Evolutionary conservation across 495 filamentous ascomycete species (phyloP).

Genomic region (Haplographium delicatum): DNA sequence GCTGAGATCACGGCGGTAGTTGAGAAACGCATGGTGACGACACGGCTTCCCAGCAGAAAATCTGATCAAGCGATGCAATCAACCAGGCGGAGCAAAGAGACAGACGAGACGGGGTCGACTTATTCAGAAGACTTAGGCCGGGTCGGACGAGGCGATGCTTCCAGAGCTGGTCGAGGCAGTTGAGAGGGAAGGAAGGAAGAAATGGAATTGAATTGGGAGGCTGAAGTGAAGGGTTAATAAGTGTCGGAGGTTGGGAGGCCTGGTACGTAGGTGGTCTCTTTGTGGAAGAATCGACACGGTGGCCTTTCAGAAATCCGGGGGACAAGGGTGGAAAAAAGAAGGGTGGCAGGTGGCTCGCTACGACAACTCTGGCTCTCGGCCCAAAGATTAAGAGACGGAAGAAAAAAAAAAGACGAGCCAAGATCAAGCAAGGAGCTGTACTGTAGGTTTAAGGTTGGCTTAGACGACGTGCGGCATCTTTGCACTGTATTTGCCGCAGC

Average conservation of each 20-base stretch:
- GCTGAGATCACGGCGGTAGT: slow-evolving; percentile 63
- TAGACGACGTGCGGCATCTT: no score
- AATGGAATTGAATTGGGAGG: slow-evolving; percentile 28
- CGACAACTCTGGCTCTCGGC: no score
- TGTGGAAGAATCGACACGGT: not conserved
- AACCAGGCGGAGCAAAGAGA: not conserved
- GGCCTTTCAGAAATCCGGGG: slow-evolving; percentile 11
- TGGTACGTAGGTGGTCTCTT: slow-evolving; percentile 4
- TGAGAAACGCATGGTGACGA: slow-evolving; percentile 62
- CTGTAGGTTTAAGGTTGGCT: no score
- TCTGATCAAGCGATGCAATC: slow-evolving; percentile 15
- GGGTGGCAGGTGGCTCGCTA: not conserved
- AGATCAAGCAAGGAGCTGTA: no score
- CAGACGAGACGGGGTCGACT: no score
- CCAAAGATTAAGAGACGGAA: no score
- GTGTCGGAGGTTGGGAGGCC: slow-evolving; percentile 1
- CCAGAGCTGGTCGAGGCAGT: no score
- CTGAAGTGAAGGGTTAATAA: slow-evolving; percentile 14
- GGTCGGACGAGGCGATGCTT: slow-evolving; percentile 6
- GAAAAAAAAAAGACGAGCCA: no score
- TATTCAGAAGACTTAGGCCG: slow-evolving; percentile 15
- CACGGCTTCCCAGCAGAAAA: slow-evolving; percentile 6
- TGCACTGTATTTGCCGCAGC: slow-evolving; percentile 10
- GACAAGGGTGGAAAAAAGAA: not conserved
- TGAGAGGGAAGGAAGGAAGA: no score